A percentile compares a stretch with the other conserved stretches of the same genome.
phyloP scores from a whole-genome alignment of 805 yeast species.

The Lipomyces starkeyi region DNA sequence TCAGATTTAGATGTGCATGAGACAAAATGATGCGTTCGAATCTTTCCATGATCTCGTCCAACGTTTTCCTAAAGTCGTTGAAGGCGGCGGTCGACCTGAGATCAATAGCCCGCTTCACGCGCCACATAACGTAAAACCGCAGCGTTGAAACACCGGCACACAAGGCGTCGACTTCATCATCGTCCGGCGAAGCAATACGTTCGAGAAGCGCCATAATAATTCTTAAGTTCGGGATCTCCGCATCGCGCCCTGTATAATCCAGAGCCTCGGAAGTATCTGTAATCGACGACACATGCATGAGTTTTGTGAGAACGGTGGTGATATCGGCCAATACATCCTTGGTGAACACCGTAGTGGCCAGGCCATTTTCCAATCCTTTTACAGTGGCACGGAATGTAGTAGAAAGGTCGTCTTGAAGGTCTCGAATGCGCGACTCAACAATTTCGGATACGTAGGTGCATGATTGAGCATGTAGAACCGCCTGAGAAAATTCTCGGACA shows the following conservation, averaged over 20 bases:
- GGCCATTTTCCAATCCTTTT: background rate
- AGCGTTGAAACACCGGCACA: slow-evolving; percentile 10
- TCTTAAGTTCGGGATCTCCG: slow-evolving; percentile 9
- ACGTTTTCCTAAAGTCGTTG: background rate
- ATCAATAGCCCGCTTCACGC: slow-evolving; percentile 20
- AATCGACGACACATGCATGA: slow-evolving; percentile 22
- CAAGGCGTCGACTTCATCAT: slow-evolving; percentile 9
- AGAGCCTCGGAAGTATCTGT: slow-evolving; percentile 17
- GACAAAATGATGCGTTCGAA: slow-evolving; percentile 15
- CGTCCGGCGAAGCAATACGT: slow-evolving; percentile 4
- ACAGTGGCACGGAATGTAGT: background rate
- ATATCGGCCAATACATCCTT: background rate
- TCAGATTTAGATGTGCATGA: background rate
- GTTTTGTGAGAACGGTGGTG: background rate
- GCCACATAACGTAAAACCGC: slow-evolving; percentile 30
- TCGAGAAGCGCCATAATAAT: slow-evolving; percentile 13
- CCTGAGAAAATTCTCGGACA: slow-evolving; percentile 22
- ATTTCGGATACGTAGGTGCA: slow-evolving; percentile 23
- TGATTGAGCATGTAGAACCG: slow-evolving; percentile 22
- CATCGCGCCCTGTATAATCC: slow-evolving; percentile 11
- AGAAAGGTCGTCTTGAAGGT: slow-evolving; percentile 26
- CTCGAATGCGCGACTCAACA: slow-evolving; percentile 21
- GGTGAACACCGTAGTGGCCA: slow-evolving; percentile 14
- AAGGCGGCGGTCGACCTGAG: slow-evolving; percentile 9
- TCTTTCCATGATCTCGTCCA: slow-evolving; percentile 6